phyloP scores from a whole-genome alignment of 306 rosid genomes.

The Morella rubra region DNA sequence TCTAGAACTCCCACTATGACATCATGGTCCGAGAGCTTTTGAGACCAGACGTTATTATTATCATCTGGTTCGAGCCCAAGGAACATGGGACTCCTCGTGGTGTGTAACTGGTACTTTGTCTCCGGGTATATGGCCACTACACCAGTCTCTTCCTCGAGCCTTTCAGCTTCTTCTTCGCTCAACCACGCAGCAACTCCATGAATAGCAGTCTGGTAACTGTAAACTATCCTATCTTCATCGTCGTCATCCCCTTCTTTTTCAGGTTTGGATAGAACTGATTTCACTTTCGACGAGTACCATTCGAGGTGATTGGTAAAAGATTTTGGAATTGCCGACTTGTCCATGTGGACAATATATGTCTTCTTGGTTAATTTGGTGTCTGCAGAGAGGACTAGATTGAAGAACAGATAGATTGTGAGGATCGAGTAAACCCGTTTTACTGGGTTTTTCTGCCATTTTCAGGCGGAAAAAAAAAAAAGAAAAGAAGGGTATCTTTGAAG shows the following conservation, averaged over 20 bases:
- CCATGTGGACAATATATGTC: conserved; percentile 77
- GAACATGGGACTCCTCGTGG: conserved; percentile 83
- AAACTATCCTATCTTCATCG: conserved; percentile 58
- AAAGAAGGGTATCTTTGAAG: background rate
- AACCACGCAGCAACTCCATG: conserved; percentile 77
- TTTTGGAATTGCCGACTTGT: conserved; percentile 65
- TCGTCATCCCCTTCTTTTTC: conserved; percentile 25
- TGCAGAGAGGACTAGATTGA: conserved; percentile 28
- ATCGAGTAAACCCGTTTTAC: conserved; percentile 38
- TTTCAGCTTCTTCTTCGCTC: conserved; percentile 52
- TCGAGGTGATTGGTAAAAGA: conserved; percentile 54
- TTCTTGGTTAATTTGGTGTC: conserved; percentile 37
- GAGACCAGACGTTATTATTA: conserved; percentile 46
- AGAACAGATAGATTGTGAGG: conserved; percentile 30
- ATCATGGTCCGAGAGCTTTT: conserved; percentile 53
- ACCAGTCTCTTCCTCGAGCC: conserved; percentile 53
- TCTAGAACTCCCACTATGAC: conserved; percentile 85
- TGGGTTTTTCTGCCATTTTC: conserved; percentile 43
- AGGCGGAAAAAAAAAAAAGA: background rate
- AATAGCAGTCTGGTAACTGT: conserved; percentile 65
- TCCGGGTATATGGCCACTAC: conserved; percentile 80
- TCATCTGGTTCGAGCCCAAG: conserved; percentile 71
- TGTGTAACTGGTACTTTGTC: conserved; percentile 69
- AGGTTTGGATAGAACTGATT: conserved; percentile 37
- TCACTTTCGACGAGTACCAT: conserved; percentile 71